Percentiles rank a stretch among this genome's conserved stretches.
Evolutionary conservation across 441 rosid genomes (phyloP).

Genomic region (Populus tomentosa): DNA sequence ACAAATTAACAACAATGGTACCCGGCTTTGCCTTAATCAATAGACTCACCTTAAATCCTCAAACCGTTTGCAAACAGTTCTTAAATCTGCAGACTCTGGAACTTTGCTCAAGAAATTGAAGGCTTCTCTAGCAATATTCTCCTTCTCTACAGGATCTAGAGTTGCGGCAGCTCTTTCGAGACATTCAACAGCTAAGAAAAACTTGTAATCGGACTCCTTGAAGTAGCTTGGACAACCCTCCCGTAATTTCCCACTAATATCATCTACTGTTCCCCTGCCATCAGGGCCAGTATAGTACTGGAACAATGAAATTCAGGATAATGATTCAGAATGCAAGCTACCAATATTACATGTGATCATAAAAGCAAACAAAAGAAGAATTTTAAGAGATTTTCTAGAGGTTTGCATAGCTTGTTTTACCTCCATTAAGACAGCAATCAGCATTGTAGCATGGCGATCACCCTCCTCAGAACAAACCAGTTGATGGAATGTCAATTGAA

Average conservation of each 20-base stretch:
- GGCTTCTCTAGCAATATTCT: constrained; percentile 87
- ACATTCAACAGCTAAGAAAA: constrained; percentile 96
- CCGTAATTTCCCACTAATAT: constrained; percentile 69
- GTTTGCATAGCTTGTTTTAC: constrained; percentile 32
- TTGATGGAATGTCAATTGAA: constrained; percentile 87
- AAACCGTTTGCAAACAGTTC: constrained; percentile 92
- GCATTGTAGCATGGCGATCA: constrained; percentile 80
- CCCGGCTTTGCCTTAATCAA: constrained; percentile 14
- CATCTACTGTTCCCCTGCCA: constrained; percentile 98
- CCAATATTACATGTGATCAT: neutral
- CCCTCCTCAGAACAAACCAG: constrained; percentile 96
- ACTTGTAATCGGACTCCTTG: constrained; percentile 95
- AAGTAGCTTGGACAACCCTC: constrained; percentile 98
- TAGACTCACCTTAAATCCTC: constrained; percentile 80
- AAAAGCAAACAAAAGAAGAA: constrained; percentile 8
- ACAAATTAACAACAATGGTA: constrained; percentile 8
- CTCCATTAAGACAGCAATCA: constrained; percentile 89
- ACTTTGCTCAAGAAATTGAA: constrained; percentile 78
- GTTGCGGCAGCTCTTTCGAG: constrained; percentile 84
- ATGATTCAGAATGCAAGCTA: constrained; percentile 13
- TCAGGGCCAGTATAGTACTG: constrained; percentile 95
- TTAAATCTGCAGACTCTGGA: constrained; percentile 93
- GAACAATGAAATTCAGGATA: constrained; percentile 26
- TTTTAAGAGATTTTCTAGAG: constrained; percentile 5
- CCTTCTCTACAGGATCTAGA: constrained; percentile 66